Percentiles rank a stretch among this genome's conserved stretches.
Evolutionary conservation across 352 stramenopile genomes (phyloP).

Genomic region (Pythium volutum): DNA sequence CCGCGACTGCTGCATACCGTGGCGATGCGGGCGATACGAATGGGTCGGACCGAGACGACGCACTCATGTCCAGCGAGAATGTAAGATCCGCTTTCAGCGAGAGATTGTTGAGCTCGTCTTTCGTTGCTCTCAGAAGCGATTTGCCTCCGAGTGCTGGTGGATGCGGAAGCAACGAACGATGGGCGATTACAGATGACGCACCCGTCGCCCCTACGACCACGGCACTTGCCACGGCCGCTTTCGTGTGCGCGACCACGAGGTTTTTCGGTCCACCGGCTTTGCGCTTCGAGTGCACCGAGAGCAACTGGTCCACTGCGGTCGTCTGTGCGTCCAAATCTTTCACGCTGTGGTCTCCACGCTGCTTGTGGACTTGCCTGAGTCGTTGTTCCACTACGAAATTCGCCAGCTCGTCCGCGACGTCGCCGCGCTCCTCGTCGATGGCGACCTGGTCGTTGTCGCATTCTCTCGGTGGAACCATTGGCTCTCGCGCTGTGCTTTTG

Average conservation of each 20-base stretch:
- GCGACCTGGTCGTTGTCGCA: conserved; percentile 9
- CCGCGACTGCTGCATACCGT: background rate
- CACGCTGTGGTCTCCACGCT: conserved; percentile 9
- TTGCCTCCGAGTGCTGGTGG: conserved; percentile 3
- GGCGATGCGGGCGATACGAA: conserved; percentile 3
- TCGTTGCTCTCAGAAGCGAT: conserved; percentile 7
- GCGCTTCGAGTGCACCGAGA: conserved; percentile 10
- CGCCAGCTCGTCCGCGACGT: conserved; percentile 7
- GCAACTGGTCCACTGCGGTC: conserved; percentile 21
- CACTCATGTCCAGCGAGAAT: conserved; percentile 36
- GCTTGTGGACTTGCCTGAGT: conserved; percentile 29
- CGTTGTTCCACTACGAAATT: conserved; percentile 22
- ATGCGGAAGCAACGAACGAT: conserved; percentile 9
- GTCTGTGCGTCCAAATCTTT: conserved; percentile 22
- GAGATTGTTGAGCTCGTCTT: conserved; percentile 41
- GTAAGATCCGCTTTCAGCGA: conserved; percentile 22
- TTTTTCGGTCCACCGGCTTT: conserved; percentile 16
- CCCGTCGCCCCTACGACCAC: background rate
- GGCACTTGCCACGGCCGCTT: conserved; percentile 3
- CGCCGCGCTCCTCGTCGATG: conserved; percentile 17
- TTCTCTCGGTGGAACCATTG: conserved; percentile 8
- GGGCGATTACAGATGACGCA: background rate
- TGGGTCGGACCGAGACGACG: conserved; percentile 8
- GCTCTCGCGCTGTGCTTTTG: conserved; percentile 1
- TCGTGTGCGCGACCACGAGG: conserved; percentile 5